Base-by-base conservation (phyloP, 2,329 filamentous ascomycete species). In the Fusarium pseudograminearum region DNA sequence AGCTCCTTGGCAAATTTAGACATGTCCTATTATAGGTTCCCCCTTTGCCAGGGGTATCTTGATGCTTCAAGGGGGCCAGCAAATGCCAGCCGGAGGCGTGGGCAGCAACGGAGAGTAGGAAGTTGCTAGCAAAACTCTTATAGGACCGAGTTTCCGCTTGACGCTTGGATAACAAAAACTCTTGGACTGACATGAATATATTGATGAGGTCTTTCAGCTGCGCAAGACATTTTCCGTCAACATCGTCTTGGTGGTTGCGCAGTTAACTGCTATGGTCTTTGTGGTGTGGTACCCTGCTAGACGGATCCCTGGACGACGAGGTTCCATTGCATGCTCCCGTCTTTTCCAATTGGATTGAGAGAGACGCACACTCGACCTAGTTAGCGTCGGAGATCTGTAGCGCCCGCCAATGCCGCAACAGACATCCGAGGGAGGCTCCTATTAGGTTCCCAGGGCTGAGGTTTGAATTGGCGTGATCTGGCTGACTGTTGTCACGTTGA, bases 41-140 rank as follows among this genome's bases (percentile, higher is more conserved):
- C 67, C 67, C 70, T 72, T 72, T 54, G 61, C 57, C 70, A 72
- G 70, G 70, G 70, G 70, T 50, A 48, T 50, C 48, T 50, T 60
- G 48, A 56, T 69, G 54, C 58, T 55, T 69, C 58, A 67, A 73
- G 71, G 71, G 71, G 71, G 48, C 44, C 47, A 62, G 58, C 48
- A 64, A 72, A 73, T 72, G 59, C 71, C 67, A 73, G 46, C 54
- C 34, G 48, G 59, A 65, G 71, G 61, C 57, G 57, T 57, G 58
- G 59, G 61, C 51, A 52, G 57, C 44, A 45, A 44, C 18, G 55
- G 42, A 59, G 34, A 44, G 18, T 24, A 50, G 48, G 53, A 62
- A 58, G 58, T 51, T 63, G 40, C 30, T 30, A 55, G 40, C 59
- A 65, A 61, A 60, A 47, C 38, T 61, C 40, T 38, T 40, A 47